phyloP scores from a whole-genome alignment of 306 rosid genomes.

The Calophaca sinica region DNA sequence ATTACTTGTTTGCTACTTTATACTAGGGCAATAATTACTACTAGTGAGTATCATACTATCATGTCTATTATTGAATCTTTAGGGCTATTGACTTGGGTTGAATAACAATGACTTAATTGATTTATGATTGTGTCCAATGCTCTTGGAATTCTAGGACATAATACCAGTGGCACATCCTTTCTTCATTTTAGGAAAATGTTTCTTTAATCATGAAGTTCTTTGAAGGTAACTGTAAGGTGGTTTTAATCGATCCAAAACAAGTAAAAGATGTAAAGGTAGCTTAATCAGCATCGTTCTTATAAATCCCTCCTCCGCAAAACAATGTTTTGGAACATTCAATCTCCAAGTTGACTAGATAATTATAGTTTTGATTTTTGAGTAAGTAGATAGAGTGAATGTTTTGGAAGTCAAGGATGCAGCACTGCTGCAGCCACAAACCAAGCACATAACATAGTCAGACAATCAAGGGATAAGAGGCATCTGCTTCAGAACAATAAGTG shows the following conservation, averaged over 20 bases:
- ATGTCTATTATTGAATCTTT: neutral
- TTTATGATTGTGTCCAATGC: neutral
- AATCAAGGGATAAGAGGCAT: slow-evolving; percentile 4
- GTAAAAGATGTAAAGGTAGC: neutral
- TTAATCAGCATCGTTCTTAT: neutral
- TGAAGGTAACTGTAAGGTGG: neutral
- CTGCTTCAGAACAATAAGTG: neutral
- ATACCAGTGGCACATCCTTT: slow-evolving; percentile 5
- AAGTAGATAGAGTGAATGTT: slow-evolving; percentile 12
- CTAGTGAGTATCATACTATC: neutral
- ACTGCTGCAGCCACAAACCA: slow-evolving; percentile 14
- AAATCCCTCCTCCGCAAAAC: neutral
- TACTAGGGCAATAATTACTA: slow-evolving; percentile 9
- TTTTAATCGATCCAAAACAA: neutral
- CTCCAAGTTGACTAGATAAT: neutral
- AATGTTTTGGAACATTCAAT: slow-evolving; percentile 10
- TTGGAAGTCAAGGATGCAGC: slow-evolving; percentile 28
- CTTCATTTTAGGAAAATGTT: slow-evolving; percentile 33
- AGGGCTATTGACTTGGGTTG: slow-evolving; percentile 18
- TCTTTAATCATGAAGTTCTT: neutral
- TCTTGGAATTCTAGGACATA: neutral
- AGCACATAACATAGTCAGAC: neutral
- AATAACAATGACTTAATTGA: slow-evolving; percentile 10
- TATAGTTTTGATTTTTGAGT: slow-evolving; percentile 18
- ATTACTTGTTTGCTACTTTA: slow-evolving; percentile 12